Conservation (phyloP, 768 basidiomycete genomes). For the Psilocybe azurescens region DNA sequence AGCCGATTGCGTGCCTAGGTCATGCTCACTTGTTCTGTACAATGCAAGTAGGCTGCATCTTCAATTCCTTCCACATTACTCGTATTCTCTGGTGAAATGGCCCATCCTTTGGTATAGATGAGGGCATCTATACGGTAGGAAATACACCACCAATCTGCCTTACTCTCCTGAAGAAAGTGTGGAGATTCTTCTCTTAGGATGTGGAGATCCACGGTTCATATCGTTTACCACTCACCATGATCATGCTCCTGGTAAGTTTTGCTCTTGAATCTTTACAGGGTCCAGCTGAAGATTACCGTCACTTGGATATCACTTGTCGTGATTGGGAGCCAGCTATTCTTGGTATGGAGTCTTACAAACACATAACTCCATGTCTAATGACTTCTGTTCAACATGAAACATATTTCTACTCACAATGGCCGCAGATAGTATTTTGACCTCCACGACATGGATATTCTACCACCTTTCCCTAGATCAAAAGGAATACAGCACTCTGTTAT, state of each 20-base stretch:
- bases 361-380: neutral
- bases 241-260: conserved; percentile 25
- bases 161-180: conserved; percentile 51
- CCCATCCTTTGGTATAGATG: conserved; percentile 48
- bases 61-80: neutral
- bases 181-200: conserved; percentile 58
- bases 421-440: conserved; percentile 31
- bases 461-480: conserved; percentile 49
- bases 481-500: conserved; percentile 34
- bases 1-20: neutral
- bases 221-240: conserved; percentile 51
- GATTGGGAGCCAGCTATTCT: conserved; percentile 53
- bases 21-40: too few species aligned
- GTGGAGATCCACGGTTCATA: conserved; percentile 61
- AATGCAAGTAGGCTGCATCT: neutral
- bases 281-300: conserved; percentile 22
- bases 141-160: conserved; percentile 62
- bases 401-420: conserved; percentile 50
- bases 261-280: neutral
- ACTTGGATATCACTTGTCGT: conserved; percentile 55
- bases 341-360: conserved; percentile 30
- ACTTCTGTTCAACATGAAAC: conserved; percentile 46
- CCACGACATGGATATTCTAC: conserved; percentile 51
- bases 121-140: conserved; percentile 57
- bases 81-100: conserved; percentile 34